Base-by-base conservation (phyloP, 148 eudicot species). In the Salicornia ramosissima region DNA sequence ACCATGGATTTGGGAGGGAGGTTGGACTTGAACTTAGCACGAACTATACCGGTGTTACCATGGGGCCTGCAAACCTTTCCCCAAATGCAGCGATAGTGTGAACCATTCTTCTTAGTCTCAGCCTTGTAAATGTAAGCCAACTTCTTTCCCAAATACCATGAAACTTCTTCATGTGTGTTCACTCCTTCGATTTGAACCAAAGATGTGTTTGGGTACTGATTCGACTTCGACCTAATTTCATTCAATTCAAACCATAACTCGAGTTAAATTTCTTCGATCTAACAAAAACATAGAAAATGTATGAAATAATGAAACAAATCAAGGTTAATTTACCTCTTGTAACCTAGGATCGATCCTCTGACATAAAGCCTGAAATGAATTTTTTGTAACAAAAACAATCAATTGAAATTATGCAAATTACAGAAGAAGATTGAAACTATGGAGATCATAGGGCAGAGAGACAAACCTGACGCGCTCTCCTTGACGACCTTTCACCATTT, bases 1-100 rank as follows among this genome's bases (percentile, higher is more conserved):
- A 87, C 92, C 92, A 87, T 87, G 70, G 92, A 85, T 60, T 85
- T 87, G 40, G 92, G 92, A 6, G 92, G 92, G 8, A 87, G 87
- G 55, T 87, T 87, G 21, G 89, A 83, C 46, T 57, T 87, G 82
- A 87, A 87, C 87, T 85, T 85, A 34, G 92, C 87, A 19, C 92
- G 81, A 29, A 87, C 92, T 49, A 87, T 77, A 45, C 92, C 92
- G 36, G 74, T 85, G 87, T 87, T 87, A 58, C 92, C 92, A 29
- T 87, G 92, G 67, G 89, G 87, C 75, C 92, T 84, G 10, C 65
- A 49, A 16, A 87, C 89, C 69, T 87, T 87, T 1, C 92, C 92
- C 92, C 92, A 87, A 82, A 87, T 87, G 82, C 92, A 87, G 15
- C 92, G 87, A 63, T 85, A 87, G 64, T 85, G 86, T 2, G 89